Evolutionary conservation across 495 filamentous ascomycete genomes (phyloP), one percentile per base, ranked within the genome.

Genomic region (Aspergillus sclerotiicarbonarius): DNA sequence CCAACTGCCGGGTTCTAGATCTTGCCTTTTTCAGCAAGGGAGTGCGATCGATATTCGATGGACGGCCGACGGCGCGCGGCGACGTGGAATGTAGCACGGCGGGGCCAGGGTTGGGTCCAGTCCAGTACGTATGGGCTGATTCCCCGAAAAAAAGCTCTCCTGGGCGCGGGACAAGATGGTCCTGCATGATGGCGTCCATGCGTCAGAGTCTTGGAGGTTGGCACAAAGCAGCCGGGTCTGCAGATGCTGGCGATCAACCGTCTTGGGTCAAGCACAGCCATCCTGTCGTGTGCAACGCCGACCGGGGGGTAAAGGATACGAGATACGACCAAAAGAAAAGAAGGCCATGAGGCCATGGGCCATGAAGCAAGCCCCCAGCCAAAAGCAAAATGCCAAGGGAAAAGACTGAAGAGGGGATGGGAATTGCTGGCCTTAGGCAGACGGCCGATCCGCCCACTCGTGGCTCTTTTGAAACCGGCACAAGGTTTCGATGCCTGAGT

Each of bases 401-500:
- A n/a, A n/a, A n/a, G n/a, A n/a, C n/a, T n/a, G n/a, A n/a, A n/a
- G n/a, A n/a, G n/a, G n/a, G n/a, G n/a, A n/a, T n/a, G n/a, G n/a
- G n/a, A n/a, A n/a, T n/a, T n/a, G n/a, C n/a, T n/a, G n/a, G 37
- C 37, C 37, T 41, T 12, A 41, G 37, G 37, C 37, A 41, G 12
- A 41, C 8, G 33, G 8, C 33, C 33, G 33, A 35, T 35, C 33
- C 33, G 3, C 33, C 33, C 15, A 18, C 46, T 49, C 46, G 46
- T 49, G 46, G 21, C 21, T n/a, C 47, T 52, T 47, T 53, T 53
- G 48, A 61, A 47, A 57, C 54, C 53, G 21, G 60, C 45, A 33
- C 35, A 35, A 52, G 48, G 21, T 52, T 49, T 35, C 39, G 41
- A 51, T 37, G 16, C 31, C 39, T 35, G 16, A 44, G 25, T 57